Evolutionary conservation across 192 early-diverging fungal genomes (phyloP).

Genomic region (Coemansia sp.): DNA sequence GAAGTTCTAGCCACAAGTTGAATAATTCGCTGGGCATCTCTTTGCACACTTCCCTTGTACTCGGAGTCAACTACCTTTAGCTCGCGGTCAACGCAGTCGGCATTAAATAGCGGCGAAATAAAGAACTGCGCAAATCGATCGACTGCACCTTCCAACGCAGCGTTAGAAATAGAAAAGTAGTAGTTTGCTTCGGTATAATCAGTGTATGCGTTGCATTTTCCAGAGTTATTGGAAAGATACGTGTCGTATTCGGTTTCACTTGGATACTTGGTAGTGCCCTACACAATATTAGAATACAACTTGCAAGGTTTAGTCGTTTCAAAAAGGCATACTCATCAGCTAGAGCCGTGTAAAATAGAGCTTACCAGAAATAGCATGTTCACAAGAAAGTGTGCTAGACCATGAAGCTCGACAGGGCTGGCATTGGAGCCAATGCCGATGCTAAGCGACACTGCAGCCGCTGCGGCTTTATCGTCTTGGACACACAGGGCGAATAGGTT

Average conservation of each 20-base stretch:
- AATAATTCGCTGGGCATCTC: constrained; percentile 30
- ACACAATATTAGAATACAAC: background rate
- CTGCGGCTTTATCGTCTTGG: constrained; percentile 52
- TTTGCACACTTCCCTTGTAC: constrained; percentile 77
- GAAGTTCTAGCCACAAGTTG: background rate
- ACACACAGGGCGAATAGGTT: constrained; percentile 58
- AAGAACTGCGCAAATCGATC: constrained; percentile 85
- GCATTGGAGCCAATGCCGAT: constrained; percentile 61
- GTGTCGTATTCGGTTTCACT: constrained; percentile 59
- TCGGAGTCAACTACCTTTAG: constrained; percentile 90
- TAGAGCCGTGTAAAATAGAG: background rate
- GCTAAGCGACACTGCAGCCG: constrained; percentile 56
- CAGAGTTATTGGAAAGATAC: constrained; percentile 24
- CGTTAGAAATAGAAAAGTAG: constrained; percentile 21
- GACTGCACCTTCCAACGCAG: constrained; percentile 55
- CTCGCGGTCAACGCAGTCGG: constrained; percentile 82
- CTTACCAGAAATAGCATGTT: constrained; percentile 61
- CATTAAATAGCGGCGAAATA: constrained; percentile 77
- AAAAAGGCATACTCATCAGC: background rate
- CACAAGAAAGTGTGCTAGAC: constrained; percentile 68
- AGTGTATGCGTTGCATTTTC: constrained; percentile 33
- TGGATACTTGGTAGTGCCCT: constrained; percentile 66
- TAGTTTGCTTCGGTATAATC: constrained; percentile 11
- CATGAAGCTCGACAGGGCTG: constrained; percentile 57
- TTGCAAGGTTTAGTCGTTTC: background rate